Evolutionary conservation across 2,329 filamentous ascomycete genomes (phyloP), one percentile per base, ranked within the genome.

Genomic region (Ophiostoma ips): DNA sequence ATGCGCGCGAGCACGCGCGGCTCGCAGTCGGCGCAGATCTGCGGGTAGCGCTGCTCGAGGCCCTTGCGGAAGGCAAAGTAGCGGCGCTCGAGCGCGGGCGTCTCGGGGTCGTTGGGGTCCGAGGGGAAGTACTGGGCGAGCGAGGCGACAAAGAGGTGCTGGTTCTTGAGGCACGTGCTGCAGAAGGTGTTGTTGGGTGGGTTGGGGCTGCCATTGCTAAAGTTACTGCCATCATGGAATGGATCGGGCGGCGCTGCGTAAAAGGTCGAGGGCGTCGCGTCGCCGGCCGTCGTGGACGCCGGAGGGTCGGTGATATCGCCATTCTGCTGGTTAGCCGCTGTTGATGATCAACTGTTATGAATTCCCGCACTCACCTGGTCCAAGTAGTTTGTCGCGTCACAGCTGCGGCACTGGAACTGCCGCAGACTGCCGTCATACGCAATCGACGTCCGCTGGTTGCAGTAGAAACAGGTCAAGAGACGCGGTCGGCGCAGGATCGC

Each of bases 231-330:
- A n/a, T 44, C 51, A 19, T 35, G 65, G 51, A 63, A 58, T 13
- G 61, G 57, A 52, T 69, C 57, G 55, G 67, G 66, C 44, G 48
- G 70, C 5, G 40, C 28, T n/a, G 40, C 40, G 40, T 43, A 74
- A 62, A 71, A 81, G 51, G 67, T 30, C 40, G 38, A 65, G n/a
- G 36, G 63, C 60, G 53, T 66, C 61, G 50, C 68, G 62, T 58
- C 68, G 52, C 64, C 63, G 45, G 68, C 66, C n/a, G 72, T 75
- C 52, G 77, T 76, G 18, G 73, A 67, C 21, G 81, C 71, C 2
- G 87, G 88, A 24, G 89, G 87, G 64, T 98, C 90, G 50, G 86
- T 84, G 56, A 96, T 92, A 47, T 94, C 81, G 60, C 90, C 90
- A 63, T 87, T 79, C 84, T 92, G 60, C 3, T n/a, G 5, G 24